phyloP scores from a whole-genome alignment of 768 basidiomycete species.

The Leucogyrophana mollusca region DNA sequence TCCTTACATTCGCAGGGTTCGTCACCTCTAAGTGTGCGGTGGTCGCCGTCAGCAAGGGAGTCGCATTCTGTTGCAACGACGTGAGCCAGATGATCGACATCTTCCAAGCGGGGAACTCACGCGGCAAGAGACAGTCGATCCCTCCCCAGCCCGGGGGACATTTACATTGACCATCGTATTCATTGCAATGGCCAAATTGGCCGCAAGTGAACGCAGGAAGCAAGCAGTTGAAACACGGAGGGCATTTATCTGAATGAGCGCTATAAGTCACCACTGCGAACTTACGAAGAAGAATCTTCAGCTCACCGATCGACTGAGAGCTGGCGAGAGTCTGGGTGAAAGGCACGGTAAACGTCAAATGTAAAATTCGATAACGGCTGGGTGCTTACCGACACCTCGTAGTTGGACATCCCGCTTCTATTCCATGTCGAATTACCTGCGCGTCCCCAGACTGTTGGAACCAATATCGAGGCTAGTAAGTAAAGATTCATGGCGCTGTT shows the following conservation, averaged over 20 bases:
- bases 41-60: constrained; percentile 87
- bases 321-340: too few species aligned
- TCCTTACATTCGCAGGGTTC: constrained; percentile 86
- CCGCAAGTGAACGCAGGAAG: constrained; percentile 90
- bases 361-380: constrained; percentile 15
- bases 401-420: constrained; percentile 16
- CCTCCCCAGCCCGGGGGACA: constrained; percentile 99
- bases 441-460: constrained; percentile 3
- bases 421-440: constrained; percentile 5
- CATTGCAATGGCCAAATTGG: constrained; percentile 88
- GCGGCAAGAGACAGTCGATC: constrained; percentile 89
- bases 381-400: constrained; percentile 22
- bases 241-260: constrained; percentile 70
- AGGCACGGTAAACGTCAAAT: constrained; percentile 8
- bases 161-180: constrained; percentile 93
- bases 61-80: constrained; percentile 64
- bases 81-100: background rate
- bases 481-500: too few species aligned
- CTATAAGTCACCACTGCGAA: too few species aligned
- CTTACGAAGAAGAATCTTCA: too few species aligned
- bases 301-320: too few species aligned
- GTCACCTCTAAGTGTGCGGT: constrained; percentile 77
- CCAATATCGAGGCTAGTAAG: background rate
- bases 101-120: too few species aligned
- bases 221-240: constrained; percentile 95